Evolutionary conservation across 129 eudicot species (phyloP), one percentile per base, ranked within the genome.

Genomic region (Oenanthe sinensis): DNA sequence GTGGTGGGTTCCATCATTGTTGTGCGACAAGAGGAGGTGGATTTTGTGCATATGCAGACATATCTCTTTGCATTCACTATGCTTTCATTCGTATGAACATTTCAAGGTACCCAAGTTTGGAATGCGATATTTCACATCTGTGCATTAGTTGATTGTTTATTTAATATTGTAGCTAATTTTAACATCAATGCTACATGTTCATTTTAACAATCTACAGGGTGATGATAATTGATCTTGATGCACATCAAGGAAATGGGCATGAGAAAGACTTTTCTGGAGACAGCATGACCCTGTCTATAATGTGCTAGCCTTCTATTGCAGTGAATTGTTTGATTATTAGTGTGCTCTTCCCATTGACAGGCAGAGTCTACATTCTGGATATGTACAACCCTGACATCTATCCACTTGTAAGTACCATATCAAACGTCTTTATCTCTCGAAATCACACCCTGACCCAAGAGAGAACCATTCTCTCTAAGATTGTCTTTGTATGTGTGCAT

Each of bases 171-270:
- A 45, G 16, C 17, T 46, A 46, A 6, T 20, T 20, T 42, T 19
- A 48, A 52, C 24, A 19, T 63, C 0, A 43, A 49, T n/a, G 68
- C 68, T 60, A 26, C 37, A 3, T 11, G 72, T 30, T 30, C 72
- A n/a, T 50, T 77, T 42, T 17, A 76, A 79, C 43, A 65, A 72
- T 20, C 43, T 74, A 63, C 89, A 91, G 97, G 91, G 93, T 91
- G 76, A 87, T 91, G 97, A 91, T 95, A 68, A 90, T 95, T 74
- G 98, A 95, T 87, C 94, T 95, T 24, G 98, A 94, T 88, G 98
- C 98, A 67, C 97, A 95, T 85, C 97, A 95, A 85, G 98, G 98
- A 77, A 94, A 95, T 50, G 97, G 98, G 45, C 98, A 95, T 77
- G 98, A 95, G 83, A 91, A 74, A 54, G 97, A 91, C 86, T 95